These are phyloP conservation scores for Leptographium radiaticola DNA, from an alignment of 2,329 filamentous ascomycete genomes.

Conservation along the genomic window DNA sequence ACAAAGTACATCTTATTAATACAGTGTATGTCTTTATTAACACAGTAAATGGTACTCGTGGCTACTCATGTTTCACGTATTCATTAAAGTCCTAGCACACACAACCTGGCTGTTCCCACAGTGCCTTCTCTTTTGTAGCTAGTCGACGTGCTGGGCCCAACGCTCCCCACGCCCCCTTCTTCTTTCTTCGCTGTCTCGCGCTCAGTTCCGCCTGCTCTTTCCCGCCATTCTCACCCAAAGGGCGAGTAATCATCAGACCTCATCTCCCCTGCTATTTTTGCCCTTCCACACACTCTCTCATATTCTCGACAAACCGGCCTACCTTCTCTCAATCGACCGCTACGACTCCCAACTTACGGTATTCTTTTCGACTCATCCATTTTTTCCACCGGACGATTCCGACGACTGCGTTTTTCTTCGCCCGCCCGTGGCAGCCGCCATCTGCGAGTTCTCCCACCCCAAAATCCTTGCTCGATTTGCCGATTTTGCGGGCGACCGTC, in stretches of 20 bases:
- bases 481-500: background rate
- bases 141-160: background rate
- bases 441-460: background rate
- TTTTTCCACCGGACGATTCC: background rate
- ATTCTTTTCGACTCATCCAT: background rate
- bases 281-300: background rate
- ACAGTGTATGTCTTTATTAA: background rate
- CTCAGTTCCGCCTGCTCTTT: conserved; percentile 1
- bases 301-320: background rate
- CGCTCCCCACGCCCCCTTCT: conserved; percentile 2
- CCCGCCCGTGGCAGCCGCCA: background rate
- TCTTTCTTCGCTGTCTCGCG: conserved; percentile 1
- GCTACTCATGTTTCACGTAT: fast-evolving
- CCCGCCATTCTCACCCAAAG: conserved; percentile 1
- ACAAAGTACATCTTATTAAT: background rate
- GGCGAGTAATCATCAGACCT: conserved; percentile 10
- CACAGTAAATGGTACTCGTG: background rate
- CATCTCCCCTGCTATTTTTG: conserved; percentile 2
- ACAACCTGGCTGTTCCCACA: background rate
- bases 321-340: conserved; percentile 3
- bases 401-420: background rate
- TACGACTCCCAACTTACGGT: background rate
- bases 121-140: background rate
- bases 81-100: background rate
- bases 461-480: background rate